Conservation (phyloP, 176 grass and related monocot species). For the Luzula sylvatica region DNA sequence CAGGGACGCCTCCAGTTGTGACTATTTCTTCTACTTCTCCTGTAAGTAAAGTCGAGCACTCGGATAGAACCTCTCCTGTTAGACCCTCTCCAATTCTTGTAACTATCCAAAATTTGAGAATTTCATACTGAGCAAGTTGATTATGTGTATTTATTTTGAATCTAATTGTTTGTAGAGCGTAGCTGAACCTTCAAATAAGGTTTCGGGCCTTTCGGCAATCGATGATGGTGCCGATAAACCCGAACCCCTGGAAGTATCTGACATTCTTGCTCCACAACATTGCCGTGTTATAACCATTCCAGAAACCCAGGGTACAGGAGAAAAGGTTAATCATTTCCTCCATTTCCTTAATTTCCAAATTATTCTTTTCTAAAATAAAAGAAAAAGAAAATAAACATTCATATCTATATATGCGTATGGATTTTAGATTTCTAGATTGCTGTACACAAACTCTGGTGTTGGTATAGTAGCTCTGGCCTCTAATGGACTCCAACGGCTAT, state of each 20-base stretch:
- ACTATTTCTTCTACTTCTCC: slow-evolving; percentile 63
- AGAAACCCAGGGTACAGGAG: slow-evolving; percentile 62
- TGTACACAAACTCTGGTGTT: slow-evolving; percentile 87
- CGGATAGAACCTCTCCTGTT: slow-evolving; percentile 90
- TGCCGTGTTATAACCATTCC: slow-evolving; percentile 75
- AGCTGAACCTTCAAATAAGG: slow-evolving; percentile 60
- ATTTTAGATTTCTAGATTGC: slow-evolving; percentile 72
- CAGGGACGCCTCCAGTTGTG: slow-evolving; percentile 65
- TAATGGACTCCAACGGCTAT: slow-evolving; percentile 81
- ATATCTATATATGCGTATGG: background rate
- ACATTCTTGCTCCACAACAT: slow-evolving; percentile 75
- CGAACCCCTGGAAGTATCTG: slow-evolving; percentile 56
- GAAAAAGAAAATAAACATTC: background rate
- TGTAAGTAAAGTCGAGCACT: slow-evolving; percentile 62
- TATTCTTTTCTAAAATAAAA: slow-evolving; percentile 7
- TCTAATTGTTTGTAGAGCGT: slow-evolving; percentile 57
- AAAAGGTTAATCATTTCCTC: slow-evolving; percentile 53
- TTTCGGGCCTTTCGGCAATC: slow-evolving; percentile 60
- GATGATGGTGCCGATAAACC: slow-evolving; percentile 73
- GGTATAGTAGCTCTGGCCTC: slow-evolving; percentile 86
- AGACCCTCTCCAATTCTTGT: slow-evolving; percentile 74
- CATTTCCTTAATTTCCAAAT: slow-evolving; percentile 16
- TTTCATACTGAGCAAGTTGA: slow-evolving; percentile 11
- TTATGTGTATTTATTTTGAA: slow-evolving; percentile 27
- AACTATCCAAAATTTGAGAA: slow-evolving; percentile 5